These are phyloP conservation scores for Leersia perrieri DNA, from an alignment of 176 grass and related monocot genomes.

Conservation along the genomic window DNA sequence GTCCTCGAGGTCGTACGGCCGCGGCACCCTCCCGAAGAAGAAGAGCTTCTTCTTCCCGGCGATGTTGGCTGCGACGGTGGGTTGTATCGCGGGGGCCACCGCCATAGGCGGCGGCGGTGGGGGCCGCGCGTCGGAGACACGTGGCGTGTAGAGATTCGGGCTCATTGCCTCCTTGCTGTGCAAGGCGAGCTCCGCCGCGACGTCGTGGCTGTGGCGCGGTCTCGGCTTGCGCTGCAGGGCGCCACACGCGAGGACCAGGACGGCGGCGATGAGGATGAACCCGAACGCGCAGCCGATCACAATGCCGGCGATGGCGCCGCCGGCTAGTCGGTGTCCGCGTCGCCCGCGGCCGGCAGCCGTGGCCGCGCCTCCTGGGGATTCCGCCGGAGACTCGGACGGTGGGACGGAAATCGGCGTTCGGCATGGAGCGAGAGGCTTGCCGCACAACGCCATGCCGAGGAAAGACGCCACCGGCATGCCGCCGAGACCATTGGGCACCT, in stretches of 20 bases:
- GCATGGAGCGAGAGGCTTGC: constrained; percentile 62
- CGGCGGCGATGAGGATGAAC: constrained; percentile 39
- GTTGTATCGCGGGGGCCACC: not conserved
- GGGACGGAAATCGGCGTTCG: not conserved
- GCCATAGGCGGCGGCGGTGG: not conserved
- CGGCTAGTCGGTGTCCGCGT: constrained; percentile 32
- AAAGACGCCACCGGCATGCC: constrained; percentile 48
- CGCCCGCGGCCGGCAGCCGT: not conserved
- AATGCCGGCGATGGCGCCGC: constrained; percentile 65
- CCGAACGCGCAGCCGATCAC: constrained; percentile 38
- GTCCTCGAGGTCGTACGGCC: constrained; percentile 77
- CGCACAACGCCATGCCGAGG: constrained; percentile 69
- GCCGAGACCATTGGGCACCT: constrained; percentile 44
- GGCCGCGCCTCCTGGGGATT: not conserved
- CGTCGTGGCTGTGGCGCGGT: constrained; percentile 26
- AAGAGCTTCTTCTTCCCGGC: constrained; percentile 53
- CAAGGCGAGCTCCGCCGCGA: constrained; percentile 54
- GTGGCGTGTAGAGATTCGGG: constrained; percentile 29
- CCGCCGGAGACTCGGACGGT: constrained; percentile 28
- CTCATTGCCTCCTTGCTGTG: constrained; percentile 60
- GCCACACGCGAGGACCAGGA: constrained; percentile 38
- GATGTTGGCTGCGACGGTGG: not conserved
- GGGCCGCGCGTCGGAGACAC: constrained; percentile 23
- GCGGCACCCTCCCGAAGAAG: constrained; percentile 65
- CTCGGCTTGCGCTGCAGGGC: constrained; percentile 12